Evolutionary conservation across 345 rosid species (phyloP), one percentile per base, ranked within the genome.

Genomic region (Passiflora organensis): DNA sequence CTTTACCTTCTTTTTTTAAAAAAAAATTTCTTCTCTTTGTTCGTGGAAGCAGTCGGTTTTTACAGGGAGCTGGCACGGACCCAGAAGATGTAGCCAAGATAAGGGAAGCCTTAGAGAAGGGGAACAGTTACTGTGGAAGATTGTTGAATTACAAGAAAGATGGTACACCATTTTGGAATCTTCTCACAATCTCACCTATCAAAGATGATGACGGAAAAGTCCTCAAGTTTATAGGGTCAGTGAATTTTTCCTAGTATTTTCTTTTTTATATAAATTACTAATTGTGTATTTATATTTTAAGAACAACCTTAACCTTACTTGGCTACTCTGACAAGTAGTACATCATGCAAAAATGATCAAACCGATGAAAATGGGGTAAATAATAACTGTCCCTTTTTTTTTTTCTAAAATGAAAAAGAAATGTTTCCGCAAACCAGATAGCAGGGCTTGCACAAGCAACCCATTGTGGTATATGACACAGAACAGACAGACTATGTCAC

Each of bases 201-300:
- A 91, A 86, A 65, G 98, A 88, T 50, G 98, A 91, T 43, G 57
- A 71, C 55, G 96, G 98, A 32, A 78, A 77, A 32, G 80, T 88
- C 54, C 87, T 91, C 69, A 91, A 91, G 70, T 88, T 86, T 60
- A 91, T 91, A 43, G 98, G 98, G 98, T 91, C 14, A 78, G 88
- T 75, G 62, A 69, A 14, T 13, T 43, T 22, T 11, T 9, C 13
- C 22, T 24, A 23, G 6, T 25, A 42, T 41, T 17, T 1, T 0
- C 0, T 16, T 2, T 13, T 19, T 39, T 22, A 0, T 19, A 1
- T 13, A 51, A 17, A 10, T 10, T 39, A 4, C 43, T 39, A 39
- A 4, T 39, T 10, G n/a, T 39, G n/a, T 39, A 10, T 39, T 6
- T 36, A 36, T 6, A 36, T n/a, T n/a, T n/a, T n/a, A n/a, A n/a